Conservation (phyloP, 2,329 filamentous ascomycete species). For the Pseudopyricularia cyperi region DNA sequence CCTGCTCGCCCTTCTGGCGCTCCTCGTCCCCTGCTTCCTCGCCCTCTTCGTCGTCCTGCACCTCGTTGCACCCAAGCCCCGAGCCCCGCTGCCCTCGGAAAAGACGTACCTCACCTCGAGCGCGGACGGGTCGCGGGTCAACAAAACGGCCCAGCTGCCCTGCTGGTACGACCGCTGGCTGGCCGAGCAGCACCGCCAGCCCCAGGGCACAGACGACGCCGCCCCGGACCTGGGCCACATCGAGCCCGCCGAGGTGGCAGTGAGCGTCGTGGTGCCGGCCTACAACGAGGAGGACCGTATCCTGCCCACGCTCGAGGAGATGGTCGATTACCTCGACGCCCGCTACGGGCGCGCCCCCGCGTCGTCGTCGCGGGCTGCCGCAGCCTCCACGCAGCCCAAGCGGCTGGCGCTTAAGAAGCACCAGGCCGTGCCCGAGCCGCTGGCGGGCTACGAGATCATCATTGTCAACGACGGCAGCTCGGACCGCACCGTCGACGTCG, state of each 20-base stretch:
- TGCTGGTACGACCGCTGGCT: slow-evolving; percentile 80
- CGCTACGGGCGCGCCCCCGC: slow-evolving; percentile 47
- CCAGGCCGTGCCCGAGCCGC: slow-evolving; percentile 9
- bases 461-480: slow-evolving; percentile 82
- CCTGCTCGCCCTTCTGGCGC: slow-evolving; percentile 4
- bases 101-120: slow-evolving; percentile 72
- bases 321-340: slow-evolving; percentile 70
- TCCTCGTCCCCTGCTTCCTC: slow-evolving; percentile 3
- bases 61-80: slow-evolving; percentile 69
- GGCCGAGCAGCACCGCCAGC: slow-evolving; percentile 36
- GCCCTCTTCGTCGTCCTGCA: slow-evolving; percentile 51
- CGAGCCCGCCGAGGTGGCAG: slow-evolving; percentile 65
- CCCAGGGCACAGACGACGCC: slow-evolving; percentile 17
- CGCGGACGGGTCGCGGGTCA: slow-evolving; percentile 42
- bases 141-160: slow-evolving; percentile 44
- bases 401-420: slow-evolving; percentile 15
- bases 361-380: slow-evolving; percentile 7
- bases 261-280: slow-evolving; percentile 87
- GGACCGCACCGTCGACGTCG: slow-evolving; percentile 69
- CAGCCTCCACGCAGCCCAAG: slow-evolving; percentile 1
- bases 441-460: slow-evolving; percentile 76
- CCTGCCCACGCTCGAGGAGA: slow-evolving; percentile 76
- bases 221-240: slow-evolving; percentile 30
- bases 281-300: slow-evolving; percentile 89
- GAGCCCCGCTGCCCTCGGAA: slow-evolving; percentile 60